phyloP scores from a whole-genome alignment of 495 filamentous ascomycete species.

The Trichocladium uniseriatum region DNA sequence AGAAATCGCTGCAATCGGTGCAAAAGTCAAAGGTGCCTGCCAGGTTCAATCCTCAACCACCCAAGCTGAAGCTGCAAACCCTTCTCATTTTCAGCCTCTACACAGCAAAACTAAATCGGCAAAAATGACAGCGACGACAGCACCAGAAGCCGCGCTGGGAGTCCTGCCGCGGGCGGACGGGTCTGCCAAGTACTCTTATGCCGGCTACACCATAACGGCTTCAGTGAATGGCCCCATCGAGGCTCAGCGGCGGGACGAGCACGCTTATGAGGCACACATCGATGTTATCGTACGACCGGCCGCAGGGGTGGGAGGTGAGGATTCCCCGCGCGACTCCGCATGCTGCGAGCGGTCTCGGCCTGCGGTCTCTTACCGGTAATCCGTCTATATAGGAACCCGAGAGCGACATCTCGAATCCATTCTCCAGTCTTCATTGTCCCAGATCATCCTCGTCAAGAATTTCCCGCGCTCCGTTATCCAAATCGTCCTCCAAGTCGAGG shows the following conservation, averaged over 20 bases:
- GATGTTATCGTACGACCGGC: conserved; percentile 86
- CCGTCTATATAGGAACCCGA: conserved; percentile 44
- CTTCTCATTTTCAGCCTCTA: neutral
- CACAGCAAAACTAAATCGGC: neutral
- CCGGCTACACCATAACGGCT: conserved; percentile 71
- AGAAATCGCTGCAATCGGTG: neutral
- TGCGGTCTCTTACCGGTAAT: conserved; percentile 34
- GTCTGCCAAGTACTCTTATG: conserved; percentile 70
- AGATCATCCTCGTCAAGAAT: conserved; percentile 57
- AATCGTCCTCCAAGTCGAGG: conserved; percentile 55
- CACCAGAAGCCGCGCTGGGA: conserved; percentile 41
- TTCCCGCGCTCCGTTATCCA: conserved; percentile 61
- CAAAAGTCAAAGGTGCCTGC: neutral
- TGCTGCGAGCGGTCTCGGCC: conserved; percentile 1
- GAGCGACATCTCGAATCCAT: conserved; percentile 68
- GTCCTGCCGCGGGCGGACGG: conserved; percentile 71
- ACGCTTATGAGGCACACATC: conserved; percentile 79
- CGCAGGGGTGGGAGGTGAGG: conserved; percentile 69
- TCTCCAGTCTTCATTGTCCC: conserved; percentile 55
- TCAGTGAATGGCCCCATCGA: conserved; percentile 91
- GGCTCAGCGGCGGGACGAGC: conserved; percentile 74
- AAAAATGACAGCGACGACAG: conserved; percentile 36
- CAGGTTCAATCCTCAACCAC: neutral
- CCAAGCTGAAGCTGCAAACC: neutral
- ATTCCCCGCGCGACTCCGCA: conserved; percentile 28